A percentile compares a stretch with the other conserved stretches of the same genome.
Evolutionary conservation across 2,329 filamentous ascomycete species (phyloP).

Genomic region (Cryphonectria nitschkei): DNA sequence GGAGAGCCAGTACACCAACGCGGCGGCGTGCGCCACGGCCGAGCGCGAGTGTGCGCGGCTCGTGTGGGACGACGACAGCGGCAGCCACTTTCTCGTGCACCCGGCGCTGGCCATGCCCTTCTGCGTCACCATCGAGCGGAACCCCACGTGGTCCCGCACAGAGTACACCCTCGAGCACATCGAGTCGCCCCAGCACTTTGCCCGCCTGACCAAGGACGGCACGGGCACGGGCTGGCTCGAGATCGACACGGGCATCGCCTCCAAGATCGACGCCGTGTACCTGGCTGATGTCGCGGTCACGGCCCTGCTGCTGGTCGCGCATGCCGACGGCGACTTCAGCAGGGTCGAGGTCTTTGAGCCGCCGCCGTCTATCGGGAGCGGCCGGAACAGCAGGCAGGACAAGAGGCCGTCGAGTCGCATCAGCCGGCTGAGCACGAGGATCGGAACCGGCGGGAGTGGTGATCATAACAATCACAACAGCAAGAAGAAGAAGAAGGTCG

Average conservation of each 20-base stretch:
- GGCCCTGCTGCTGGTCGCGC: slow-evolving; percentile 62
- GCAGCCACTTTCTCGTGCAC: slow-evolving; percentile 65
- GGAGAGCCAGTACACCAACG: slow-evolving; percentile 59
- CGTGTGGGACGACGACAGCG: slow-evolving; percentile 69
- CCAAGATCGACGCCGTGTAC: slow-evolving; percentile 63
- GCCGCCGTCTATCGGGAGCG: slow-evolving; percentile 49
- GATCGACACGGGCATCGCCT: slow-evolving; percentile 63
- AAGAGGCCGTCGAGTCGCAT: slow-evolving; percentile 38
- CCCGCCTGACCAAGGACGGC: slow-evolving; percentile 62
- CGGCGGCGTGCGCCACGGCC: slow-evolving; percentile 62
- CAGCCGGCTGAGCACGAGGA: slow-evolving; percentile 36
- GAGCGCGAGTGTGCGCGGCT: slow-evolving; percentile 72
- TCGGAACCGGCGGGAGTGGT: slow-evolving; percentile 22
- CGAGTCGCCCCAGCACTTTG: slow-evolving; percentile 63
- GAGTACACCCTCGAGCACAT: slow-evolving; percentile 70
- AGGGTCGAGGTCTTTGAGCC: slow-evolving; percentile 61
- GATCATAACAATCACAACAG: background rate
- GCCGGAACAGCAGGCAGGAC: slow-evolving; percentile 29
- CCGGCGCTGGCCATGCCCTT: slow-evolving; percentile 67
- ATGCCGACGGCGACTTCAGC: slow-evolving; percentile 57
- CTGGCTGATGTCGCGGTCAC: slow-evolving; percentile 65
- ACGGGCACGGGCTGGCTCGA: slow-evolving; percentile 64
- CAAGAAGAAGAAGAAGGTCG: slow-evolving; percentile 29
- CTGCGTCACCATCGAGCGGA: slow-evolving; percentile 61
- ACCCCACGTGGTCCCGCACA: slow-evolving; percentile 61